phyloP scores from a whole-genome alignment of 2,329 filamentous ascomycete genomes.

The Aureobasidium sp. region DNA sequence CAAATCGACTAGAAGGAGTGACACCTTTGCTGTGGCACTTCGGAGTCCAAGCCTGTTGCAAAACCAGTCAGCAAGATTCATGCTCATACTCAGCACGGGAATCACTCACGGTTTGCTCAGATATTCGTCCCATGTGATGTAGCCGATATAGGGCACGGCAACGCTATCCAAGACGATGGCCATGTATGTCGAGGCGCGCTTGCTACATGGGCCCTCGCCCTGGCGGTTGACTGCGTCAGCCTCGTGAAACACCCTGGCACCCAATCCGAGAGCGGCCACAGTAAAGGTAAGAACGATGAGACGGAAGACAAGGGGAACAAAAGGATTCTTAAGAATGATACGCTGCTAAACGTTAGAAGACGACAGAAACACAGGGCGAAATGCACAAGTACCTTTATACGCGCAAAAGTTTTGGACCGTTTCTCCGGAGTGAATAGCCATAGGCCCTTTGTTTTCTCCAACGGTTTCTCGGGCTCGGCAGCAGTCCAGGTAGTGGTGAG shows the following conservation, averaged over 20 bases:
- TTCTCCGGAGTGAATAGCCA: constrained; percentile 42
- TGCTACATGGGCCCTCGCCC: constrained; percentile 30
- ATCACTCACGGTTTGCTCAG: constrained; percentile 65
- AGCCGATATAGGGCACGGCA: constrained; percentile 81
- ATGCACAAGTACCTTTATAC: constrained; percentile 43
- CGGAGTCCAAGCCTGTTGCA: constrained; percentile 62
- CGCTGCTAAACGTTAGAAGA: constrained; percentile 31
- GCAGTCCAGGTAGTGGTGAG: constrained; percentile 47
- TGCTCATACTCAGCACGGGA: too few species aligned
- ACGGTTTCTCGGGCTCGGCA: constrained; percentile 46
- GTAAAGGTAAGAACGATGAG: constrained; percentile 78
- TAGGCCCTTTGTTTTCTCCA: constrained; percentile 42
- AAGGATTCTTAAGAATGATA: constrained; percentile 68
- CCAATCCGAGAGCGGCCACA: constrained; percentile 70
- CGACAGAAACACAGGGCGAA: not conserved
- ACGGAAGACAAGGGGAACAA: constrained; percentile 79
- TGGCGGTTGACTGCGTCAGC: constrained; percentile 28
- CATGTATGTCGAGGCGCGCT: constrained; percentile 66
- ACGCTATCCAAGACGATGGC: constrained; percentile 84
- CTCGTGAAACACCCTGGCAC: constrained; percentile 62
- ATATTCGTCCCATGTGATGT: constrained; percentile 96
- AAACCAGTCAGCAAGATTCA: constrained; percentile 12
- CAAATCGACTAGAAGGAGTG: constrained; percentile 82
- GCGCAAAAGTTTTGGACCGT: constrained; percentile 49
- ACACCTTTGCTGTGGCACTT: constrained; percentile 74